These are phyloP conservation scores for Eleusine indica DNA, from an alignment of 176 grass and related monocot species.

Conservation along the genomic window DNA sequence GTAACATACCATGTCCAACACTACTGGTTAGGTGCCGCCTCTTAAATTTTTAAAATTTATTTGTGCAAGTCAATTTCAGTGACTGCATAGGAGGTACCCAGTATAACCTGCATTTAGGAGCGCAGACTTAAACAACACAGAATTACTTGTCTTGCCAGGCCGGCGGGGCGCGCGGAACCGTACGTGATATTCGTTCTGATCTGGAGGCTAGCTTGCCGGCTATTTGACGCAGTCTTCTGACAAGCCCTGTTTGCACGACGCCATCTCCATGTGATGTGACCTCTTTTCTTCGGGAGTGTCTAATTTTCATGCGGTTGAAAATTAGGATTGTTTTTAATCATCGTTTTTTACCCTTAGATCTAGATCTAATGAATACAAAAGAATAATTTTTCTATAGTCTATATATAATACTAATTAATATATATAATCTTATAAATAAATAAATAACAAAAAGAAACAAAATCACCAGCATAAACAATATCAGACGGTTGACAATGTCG, in stretches of 20 bases:
- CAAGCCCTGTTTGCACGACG: background rate
- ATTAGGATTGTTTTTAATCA: too few species aligned
- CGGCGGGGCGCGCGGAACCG: background rate
- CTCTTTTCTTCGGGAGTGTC: background rate
- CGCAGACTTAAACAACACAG: background rate
- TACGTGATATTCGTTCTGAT: background rate
- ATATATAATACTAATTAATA: too few species aligned
- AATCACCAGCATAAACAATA: too few species aligned
- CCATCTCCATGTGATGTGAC: slow-evolving; percentile 11
- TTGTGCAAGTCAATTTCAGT: background rate
- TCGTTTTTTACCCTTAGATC: too few species aligned
- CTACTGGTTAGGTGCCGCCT: background rate
- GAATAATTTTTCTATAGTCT: too few species aligned
- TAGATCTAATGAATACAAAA: too few species aligned
- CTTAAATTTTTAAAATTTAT: background rate
- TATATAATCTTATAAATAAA: too few species aligned
- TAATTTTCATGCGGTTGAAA: too few species aligned
- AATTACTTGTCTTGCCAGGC: background rate
- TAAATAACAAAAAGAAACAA: too few species aligned
- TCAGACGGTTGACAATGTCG: too few species aligned
- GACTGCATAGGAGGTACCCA: background rate
- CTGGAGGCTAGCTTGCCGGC: background rate
- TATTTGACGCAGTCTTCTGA: slow-evolving; percentile 2
- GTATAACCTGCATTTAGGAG: background rate
- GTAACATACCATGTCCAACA: background rate